Conservation (phyloP, 768 basidiomycete genomes). For the Lactifluus echinatus region DNA sequence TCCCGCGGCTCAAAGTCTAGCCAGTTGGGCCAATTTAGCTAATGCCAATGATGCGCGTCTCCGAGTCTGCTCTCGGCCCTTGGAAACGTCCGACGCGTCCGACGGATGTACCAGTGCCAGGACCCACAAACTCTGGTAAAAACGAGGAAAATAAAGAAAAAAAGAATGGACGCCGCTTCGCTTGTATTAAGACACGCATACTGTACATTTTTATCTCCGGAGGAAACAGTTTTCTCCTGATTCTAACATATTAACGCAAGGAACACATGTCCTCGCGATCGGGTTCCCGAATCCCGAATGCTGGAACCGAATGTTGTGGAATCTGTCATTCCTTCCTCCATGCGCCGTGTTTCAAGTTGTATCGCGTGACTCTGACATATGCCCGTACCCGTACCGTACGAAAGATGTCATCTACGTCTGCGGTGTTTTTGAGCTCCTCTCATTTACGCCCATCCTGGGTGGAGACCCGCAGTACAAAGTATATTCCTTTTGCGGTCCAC, state of each 20-base stretch:
- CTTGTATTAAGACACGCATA: neutral
- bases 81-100: neutral
- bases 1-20: too few species aligned
- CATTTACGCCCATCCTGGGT: neutral
- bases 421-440: neutral
- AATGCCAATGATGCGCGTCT: neutral
- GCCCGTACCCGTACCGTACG: too few species aligned
- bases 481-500: neutral
- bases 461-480: neutral
- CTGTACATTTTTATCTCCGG: neutral
- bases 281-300: neutral
- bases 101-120: too few species aligned
- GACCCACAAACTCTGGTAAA: conserved; percentile 1
- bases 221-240: neutral
- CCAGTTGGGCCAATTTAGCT: neutral
- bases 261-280: neutral
- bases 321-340: neutral
- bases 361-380: neutral
- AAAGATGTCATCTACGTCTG: too few species aligned
- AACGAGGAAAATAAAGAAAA: neutral
- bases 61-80: too few species aligned
- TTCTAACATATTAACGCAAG: too few species aligned
- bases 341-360: neutral
- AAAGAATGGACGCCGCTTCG: neutral
- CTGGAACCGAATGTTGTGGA: neutral